These are phyloP conservation scores for Sugiyamaella lignohabitans DNA, from an alignment of 805 yeast species.

Conservation along the genomic window DNA sequence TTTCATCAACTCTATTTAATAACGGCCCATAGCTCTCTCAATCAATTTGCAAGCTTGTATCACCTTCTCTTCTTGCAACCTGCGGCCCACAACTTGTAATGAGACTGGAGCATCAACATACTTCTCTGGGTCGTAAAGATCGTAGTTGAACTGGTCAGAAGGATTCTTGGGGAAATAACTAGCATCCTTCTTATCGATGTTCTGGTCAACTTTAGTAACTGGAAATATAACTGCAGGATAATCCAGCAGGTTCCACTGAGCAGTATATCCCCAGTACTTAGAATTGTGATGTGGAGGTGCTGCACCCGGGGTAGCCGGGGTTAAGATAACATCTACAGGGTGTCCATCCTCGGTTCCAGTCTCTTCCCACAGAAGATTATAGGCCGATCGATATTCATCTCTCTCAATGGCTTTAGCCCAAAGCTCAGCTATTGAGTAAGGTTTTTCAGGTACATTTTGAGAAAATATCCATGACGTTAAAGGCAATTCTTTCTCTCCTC, in stretches of 20 bases:
- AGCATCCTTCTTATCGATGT: constrained; percentile 15
- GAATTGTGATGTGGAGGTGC: constrained; percentile 25
- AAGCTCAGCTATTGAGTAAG: constrained; percentile 7
- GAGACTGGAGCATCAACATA: constrained; percentile 2
- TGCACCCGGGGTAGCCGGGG: constrained; percentile 36
- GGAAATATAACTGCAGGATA: constrained; percentile 13
- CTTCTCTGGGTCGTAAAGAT: background rate
- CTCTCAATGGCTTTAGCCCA: constrained; percentile 24
- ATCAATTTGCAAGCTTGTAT: constrained; percentile 42
- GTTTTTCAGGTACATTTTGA: constrained; percentile 3
- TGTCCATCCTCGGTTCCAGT: constrained; percentile 19
- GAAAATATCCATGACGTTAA: constrained; percentile 9
- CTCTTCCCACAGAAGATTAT: constrained; percentile 32
- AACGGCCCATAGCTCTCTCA: constrained; percentile 28
- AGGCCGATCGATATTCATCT: constrained; percentile 32
- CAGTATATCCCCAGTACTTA: constrained; percentile 16
- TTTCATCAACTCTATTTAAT: no score
- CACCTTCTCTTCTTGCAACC: constrained; percentile 23
- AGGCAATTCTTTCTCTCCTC: constrained; percentile 62
- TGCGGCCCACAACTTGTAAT: constrained; percentile 2
- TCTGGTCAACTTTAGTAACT: constrained; percentile 46
- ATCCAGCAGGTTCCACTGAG: constrained; percentile 15
- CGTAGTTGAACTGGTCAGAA: background rate
- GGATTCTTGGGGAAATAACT: background rate
- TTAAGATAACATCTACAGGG: constrained; percentile 33